These are phyloP conservation scores for Plectosphaerella cucumerina DNA, from an alignment of 2,329 filamentous ascomycete genomes.

Conservation along the genomic window DNA sequence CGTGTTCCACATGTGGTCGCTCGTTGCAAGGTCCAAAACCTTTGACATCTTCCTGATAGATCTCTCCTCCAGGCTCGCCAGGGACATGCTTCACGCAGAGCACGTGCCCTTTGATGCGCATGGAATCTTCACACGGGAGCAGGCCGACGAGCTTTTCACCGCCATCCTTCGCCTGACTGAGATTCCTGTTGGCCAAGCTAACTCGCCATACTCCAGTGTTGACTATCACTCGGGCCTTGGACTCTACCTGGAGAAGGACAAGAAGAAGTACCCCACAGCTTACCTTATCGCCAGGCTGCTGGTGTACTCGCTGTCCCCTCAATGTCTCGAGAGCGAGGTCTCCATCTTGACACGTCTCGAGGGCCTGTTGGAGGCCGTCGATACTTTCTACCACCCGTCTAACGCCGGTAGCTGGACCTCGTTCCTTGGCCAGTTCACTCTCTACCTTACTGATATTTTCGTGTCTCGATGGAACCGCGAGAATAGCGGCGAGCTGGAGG, in stretches of 20 bases:
- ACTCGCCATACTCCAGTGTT: conserved; percentile 82
- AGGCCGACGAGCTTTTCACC: conserved; percentile 90
- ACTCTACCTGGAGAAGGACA: conserved; percentile 84
- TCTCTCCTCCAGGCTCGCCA: conserved; percentile 78
- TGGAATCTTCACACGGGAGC: conserved; percentile 88
- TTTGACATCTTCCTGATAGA: conserved; percentile 88
- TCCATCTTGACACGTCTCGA: conserved; percentile 84
- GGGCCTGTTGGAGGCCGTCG: conserved; percentile 87
- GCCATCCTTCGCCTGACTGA: conserved; percentile 84
- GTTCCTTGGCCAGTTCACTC: conserved; percentile 83
- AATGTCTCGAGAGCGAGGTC: conserved; percentile 69
- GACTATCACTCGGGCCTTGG: conserved; percentile 82
- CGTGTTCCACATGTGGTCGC: conserved; percentile 93
- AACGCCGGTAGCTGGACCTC: conserved; percentile 92
- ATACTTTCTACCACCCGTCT: conserved; percentile 98
- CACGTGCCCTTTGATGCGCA: conserved; percentile 79
- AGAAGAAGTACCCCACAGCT: conserved; percentile 84
- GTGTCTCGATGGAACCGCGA: conserved; percentile 97
- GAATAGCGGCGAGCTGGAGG: conserved; percentile 84
- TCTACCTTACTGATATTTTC: conserved; percentile 92
- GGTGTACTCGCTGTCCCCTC: conserved; percentile 85
- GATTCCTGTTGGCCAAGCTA: conserved; percentile 94
- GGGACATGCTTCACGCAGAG: conserved; percentile 72
- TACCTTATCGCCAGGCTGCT: conserved; percentile 94
- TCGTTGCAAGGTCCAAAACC: conserved; percentile 83